A percentile compares a stretch with the other conserved stretches of the same genome.
phyloP scores from a whole-genome alignment of 768 basidiomycete genomes.

The Hygrocybe coccinea region DNA sequence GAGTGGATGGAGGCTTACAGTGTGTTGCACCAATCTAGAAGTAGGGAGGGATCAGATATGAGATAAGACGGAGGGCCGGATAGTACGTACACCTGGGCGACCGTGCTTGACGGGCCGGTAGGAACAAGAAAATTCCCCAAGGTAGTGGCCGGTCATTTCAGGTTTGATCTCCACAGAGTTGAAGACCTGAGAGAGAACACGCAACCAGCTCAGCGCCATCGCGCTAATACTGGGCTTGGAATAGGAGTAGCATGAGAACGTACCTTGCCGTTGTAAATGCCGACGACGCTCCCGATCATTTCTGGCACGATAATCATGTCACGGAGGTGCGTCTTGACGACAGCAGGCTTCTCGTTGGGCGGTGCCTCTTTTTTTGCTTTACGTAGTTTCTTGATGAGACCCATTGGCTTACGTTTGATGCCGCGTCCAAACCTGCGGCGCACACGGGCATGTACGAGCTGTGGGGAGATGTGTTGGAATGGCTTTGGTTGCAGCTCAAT shows the following conservation, averaged over 20 bases:
- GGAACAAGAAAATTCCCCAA: slow-evolving; percentile 94
- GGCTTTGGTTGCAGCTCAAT: neutral
- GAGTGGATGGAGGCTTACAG: slow-evolving; percentile 45
- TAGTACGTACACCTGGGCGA: slow-evolving; percentile 86
- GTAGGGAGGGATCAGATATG: slow-evolving; percentile 3
- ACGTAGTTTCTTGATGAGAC: slow-evolving; percentile 98
- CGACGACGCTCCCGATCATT: slow-evolving; percentile 98
- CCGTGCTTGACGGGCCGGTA: slow-evolving; percentile 99
- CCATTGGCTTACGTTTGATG: slow-evolving; percentile 97
- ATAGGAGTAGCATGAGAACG: slow-evolving; percentile 14
- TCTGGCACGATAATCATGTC: slow-evolving; percentile 99
- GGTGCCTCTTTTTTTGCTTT: slow-evolving; percentile 99
- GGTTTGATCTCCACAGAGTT: slow-evolving; percentile 99
- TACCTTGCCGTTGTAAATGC: slow-evolving; percentile 98
- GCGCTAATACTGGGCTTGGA: neutral
- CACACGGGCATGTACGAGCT: slow-evolving; percentile 98
- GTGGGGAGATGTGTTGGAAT: neutral
- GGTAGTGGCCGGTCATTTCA: slow-evolving; percentile 99
- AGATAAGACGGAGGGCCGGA: neutral
- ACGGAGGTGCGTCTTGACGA: slow-evolving; percentile 98
- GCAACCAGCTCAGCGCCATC: neutral
- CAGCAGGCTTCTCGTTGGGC: slow-evolving; percentile 97
- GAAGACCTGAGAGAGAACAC: slow-evolving; percentile 64
- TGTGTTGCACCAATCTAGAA: slow-evolving; percentile 83
- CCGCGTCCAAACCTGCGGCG: slow-evolving; percentile 98